A percentile compares a stretch with the other conserved stretches of the same genome.
Conservation (phyloP, 139 green algal species). For the Picochlorum sp. region DNA sequence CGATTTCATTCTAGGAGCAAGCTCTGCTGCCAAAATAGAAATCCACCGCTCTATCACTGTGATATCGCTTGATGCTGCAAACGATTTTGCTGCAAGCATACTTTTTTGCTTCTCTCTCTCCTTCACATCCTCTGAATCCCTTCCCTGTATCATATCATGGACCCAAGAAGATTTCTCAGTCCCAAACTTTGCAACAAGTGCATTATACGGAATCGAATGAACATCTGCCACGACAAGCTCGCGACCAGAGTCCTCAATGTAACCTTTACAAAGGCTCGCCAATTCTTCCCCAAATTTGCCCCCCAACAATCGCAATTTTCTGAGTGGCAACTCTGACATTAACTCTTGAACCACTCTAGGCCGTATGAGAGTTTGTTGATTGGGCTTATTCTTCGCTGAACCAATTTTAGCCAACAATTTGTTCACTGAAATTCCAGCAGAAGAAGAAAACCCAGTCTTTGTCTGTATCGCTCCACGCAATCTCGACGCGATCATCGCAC, state of each 20-base stretch:
- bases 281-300: slow-evolving; percentile 73
- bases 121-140: slow-evolving; percentile 18
- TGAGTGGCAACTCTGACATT: slow-evolving; percentile 67
- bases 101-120: slow-evolving; percentile 42
- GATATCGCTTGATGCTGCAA: slow-evolving; percentile 44
- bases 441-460: slow-evolving; percentile 52
- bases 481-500: slow-evolving; percentile 43
- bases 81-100: slow-evolving; percentile 74
- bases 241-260: slow-evolving; percentile 42
- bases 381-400: slow-evolving; percentile 74
- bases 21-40: slow-evolving; percentile 60
- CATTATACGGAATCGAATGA: slow-evolving; percentile 14
- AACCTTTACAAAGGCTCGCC: slow-evolving; percentile 34
- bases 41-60: slow-evolving; percentile 46
- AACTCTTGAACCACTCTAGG: slow-evolving; percentile 42
- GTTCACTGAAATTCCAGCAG: slow-evolving; percentile 60
- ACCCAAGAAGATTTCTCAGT: slow-evolving; percentile 25
- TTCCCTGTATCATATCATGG: slow-evolving; percentile 21
- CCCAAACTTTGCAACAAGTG: slow-evolving; percentile 20
- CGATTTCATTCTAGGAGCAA: slow-evolving; percentile 43
- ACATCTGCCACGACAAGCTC: slow-evolving; percentile 21
- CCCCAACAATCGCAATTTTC: slow-evolving; percentile 78
- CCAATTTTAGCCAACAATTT: slow-evolving; percentile 89
- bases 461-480: slow-evolving; percentile 44
- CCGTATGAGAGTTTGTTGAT: slow-evolving; percentile 75